These are phyloP conservation scores for Durusdinium trenchii DNA, from an alignment of 73 alveolate genomes.

Conservation along the genomic window DNA sequence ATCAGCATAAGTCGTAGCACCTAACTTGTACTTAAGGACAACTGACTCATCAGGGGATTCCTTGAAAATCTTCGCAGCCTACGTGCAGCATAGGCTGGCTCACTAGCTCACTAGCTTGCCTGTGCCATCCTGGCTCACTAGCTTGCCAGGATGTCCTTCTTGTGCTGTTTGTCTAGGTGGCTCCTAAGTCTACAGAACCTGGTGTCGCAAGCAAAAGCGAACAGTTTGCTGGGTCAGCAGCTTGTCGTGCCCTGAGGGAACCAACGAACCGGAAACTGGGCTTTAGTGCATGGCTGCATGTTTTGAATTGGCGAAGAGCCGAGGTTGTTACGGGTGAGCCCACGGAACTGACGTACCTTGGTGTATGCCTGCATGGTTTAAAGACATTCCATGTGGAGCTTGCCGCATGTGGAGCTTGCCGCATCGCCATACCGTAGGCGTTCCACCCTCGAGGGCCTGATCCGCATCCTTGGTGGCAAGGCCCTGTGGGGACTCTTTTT, in stretches of 20 bases:
- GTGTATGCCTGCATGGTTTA: neutral
- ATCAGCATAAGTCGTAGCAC: neutral
- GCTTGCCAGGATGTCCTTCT: neutral
- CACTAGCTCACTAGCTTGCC: neutral
- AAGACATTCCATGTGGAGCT: neutral
- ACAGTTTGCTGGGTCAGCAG: conserved; percentile 47
- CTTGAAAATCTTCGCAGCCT: conserved; percentile 49
- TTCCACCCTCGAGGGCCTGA: conserved; percentile 38
- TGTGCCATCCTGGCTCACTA: neutral
- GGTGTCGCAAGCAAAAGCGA: conserved; percentile 4
- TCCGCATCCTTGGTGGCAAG: conserved; percentile 79
- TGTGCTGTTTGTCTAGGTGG: conserved; percentile 18
- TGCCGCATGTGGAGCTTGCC: neutral
- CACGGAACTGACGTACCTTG: neutral
- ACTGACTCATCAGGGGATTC: conserved; percentile 7
- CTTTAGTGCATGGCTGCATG: neutral
- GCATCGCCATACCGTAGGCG: neutral
- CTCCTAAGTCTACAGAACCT: neutral
- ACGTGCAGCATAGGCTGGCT: conserved; percentile 65
- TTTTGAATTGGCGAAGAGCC: neutral
- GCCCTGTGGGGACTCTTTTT: too few relatives aligned
- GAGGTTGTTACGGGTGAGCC: conserved; percentile 31
- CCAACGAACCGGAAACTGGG: neutral
- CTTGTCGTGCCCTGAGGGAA: neutral
- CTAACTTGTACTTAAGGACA: neutral